Base-by-base conservation (phyloP, 805 yeast species). In the Candida golubevii region DNA sequence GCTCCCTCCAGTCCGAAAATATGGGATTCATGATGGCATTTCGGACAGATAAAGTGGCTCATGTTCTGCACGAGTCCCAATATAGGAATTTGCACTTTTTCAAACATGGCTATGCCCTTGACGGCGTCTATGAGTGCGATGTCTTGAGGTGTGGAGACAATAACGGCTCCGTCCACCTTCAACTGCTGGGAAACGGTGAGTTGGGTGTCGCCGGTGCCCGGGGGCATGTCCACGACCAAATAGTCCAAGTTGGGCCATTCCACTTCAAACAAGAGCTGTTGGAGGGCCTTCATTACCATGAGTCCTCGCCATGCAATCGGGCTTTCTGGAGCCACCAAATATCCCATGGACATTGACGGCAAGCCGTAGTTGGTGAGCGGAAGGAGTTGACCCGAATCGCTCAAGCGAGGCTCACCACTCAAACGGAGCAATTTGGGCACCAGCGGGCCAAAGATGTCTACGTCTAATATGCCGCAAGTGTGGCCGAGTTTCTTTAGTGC, bases 181-280 rank as follows among this genome's bases (percentile, higher is more conserved):
- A 85, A 60, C 54, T 81, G 84, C 61, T 88, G 96, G 26, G 88
- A 81, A n/a, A 88, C 71, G 0, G 95, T 84, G 43, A 88, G 69
- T 56, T 88, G 96, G 0, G 86, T 82, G 59, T 88, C 96, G 14
- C 96, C 96, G 0, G 96, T 88, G 2, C 96, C 96, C 0, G 96
- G 96, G 0, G 96, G 96, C 85, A 88, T 77, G 55, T 88, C 96
- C 9, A 88, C 68, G 1, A 88, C 83, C 38, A 88, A 66, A 18
- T 80, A 73, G 58, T 88, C 95, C 36, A 87, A 59, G 6, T 61
- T 58, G 8, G 69, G 58, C 96, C 96, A 88, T 36, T 80, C 77
- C 1, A 88, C 95, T 43, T 88, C 95, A 54, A 83, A 88, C 8
- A 88, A 59, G n/a, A 88, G 70, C 57, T 88, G 96, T 54, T 88